phyloP scores from a whole-genome alignment of 2,329 filamentous ascomycete genomes.

The Clonostachys solani region DNA sequence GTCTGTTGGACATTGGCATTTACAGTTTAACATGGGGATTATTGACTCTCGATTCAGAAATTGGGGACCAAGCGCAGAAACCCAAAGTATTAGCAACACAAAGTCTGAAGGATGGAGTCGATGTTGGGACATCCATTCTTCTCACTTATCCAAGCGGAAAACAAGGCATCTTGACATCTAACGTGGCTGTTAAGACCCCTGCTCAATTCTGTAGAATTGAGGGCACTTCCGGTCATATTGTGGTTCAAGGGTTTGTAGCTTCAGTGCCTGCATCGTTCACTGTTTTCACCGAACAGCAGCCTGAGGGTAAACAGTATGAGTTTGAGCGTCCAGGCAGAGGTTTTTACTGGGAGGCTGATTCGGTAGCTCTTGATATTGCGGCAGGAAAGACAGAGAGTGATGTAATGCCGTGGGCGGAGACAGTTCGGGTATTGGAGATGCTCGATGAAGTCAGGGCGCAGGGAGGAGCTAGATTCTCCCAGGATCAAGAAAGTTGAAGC shows the following conservation, averaged over 20 bases:
- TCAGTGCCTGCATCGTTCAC: conserved; percentile 28
- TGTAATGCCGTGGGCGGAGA: conserved; percentile 40
- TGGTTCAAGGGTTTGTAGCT: conserved; percentile 23
- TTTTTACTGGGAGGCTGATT: conserved; percentile 41
- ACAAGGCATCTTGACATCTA: conserved; percentile 35
- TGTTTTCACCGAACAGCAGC: conserved; percentile 17
- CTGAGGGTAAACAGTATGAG: conserved; percentile 21
- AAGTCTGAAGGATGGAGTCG: conserved; percentile 24
- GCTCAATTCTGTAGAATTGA: conserved; percentile 30
- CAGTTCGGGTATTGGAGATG: conserved; percentile 36
- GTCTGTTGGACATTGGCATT: conserved; percentile 36
- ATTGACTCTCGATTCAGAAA: conserved; percentile 19
- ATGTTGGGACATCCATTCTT: conserved; percentile 27
- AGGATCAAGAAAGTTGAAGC: conserved; percentile 9
- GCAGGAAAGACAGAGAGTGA: conserved; percentile 28
- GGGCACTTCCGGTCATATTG: conserved; percentile 29
- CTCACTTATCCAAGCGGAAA: conserved; percentile 29
- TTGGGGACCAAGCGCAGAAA: conserved; percentile 6
- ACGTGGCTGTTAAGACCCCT: conserved; percentile 16
- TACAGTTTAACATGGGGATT: conserved; percentile 35
- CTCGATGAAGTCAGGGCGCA: conserved; percentile 38
- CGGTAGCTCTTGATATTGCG: conserved; percentile 31
- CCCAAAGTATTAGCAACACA: conserved; percentile 22
- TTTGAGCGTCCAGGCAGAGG: conserved; percentile 27
- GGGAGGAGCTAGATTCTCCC: conserved; percentile 19